Conservation (phyloP, 805 yeast species). For the Teunomyces aglyptinius region DNA sequence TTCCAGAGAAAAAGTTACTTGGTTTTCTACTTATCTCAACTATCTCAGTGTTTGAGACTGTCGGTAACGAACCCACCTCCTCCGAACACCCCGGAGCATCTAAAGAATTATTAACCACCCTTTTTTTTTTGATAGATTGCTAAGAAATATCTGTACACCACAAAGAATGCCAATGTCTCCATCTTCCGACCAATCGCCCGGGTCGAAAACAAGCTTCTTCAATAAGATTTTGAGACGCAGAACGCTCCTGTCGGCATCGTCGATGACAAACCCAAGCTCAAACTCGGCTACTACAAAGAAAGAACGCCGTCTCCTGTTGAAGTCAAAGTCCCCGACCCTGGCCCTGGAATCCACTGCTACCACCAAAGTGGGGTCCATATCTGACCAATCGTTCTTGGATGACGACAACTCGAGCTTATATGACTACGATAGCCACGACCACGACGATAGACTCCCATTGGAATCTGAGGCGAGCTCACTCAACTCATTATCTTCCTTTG, state of each 20-base stretch:
- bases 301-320: not conserved
- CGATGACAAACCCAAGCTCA: not conserved
- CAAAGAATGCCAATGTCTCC: not conserved
- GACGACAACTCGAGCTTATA: conserved; percentile 23
- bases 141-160: not conserved
- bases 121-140: no score
- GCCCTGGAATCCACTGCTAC: not conserved
- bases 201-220: conserved; percentile 12
- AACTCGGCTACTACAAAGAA: not conserved
- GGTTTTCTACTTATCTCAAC: no score
- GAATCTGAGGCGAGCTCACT: conserved; percentile 1
- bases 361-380: not conserved
- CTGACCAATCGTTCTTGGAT: conserved; percentile 14
- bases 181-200: not conserved
- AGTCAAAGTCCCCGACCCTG: not conserved
- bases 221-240: conserved; percentile 13
- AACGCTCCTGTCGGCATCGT: conserved; percentile 8
- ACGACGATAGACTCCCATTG: conserved; percentile 3
- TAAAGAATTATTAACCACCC: no score
- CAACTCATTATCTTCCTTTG: not conserved
- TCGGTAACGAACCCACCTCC: not conserved
- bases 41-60: no score
- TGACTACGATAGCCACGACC: conserved; percentile 24
- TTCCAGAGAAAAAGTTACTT: no score
- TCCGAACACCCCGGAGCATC: not conserved